These are phyloP conservation scores for Sporothrix pallida DNA, from an alignment of 2,329 filamentous ascomycete species.

Conservation along the genomic window DNA sequence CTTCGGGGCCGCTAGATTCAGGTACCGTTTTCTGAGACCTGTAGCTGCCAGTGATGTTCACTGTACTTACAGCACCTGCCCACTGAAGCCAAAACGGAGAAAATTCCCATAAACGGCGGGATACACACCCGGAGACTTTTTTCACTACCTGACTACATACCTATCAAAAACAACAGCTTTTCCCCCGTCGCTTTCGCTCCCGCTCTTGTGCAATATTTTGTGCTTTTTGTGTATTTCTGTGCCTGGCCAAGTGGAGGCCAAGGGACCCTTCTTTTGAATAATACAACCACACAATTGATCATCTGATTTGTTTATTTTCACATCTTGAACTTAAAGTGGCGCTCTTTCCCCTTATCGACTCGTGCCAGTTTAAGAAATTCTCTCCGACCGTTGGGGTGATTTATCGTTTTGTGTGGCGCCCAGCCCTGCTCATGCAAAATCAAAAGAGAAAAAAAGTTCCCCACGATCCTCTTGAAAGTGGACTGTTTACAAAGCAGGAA, in stretches of 20 bases:
- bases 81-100: background rate
- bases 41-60: too few species aligned
- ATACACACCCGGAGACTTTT: conserved; percentile 7
- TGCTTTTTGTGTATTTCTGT: background rate
- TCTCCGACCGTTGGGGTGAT: background rate
- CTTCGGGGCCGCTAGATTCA: too few species aligned
- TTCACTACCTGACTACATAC: background rate
- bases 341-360: too few species aligned
- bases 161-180: too few species aligned
- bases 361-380: background rate
- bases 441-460: background rate
- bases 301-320: background rate
- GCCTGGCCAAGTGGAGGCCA: background rate
- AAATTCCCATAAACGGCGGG: background rate
- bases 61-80: too few species aligned
- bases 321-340: background rate
- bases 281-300: background rate
- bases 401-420: conserved; percentile 2
- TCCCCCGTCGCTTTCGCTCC: background rate
- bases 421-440: background rate
- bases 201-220: background rate
- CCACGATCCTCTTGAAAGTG: background rate
- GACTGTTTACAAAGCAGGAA: background rate
- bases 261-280: background rate
- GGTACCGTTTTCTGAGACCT: too few species aligned